Base-by-base conservation (phyloP, 2,329 filamentous ascomycete genomes). In the Penicillium sp. region DNA sequence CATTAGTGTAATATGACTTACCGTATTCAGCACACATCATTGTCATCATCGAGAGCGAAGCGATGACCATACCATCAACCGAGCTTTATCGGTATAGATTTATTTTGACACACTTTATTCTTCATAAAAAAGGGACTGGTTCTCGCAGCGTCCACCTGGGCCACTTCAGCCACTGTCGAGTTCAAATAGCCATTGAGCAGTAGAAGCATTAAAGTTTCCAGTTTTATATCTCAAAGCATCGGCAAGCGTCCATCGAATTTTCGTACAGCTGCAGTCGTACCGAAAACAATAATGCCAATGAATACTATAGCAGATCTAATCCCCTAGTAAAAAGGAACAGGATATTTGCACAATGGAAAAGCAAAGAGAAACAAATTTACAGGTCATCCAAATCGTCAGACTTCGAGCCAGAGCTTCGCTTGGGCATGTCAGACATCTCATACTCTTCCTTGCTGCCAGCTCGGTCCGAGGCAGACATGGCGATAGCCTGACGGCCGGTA, bases 401-500 rank as follows among this genome's bases (percentile, higher is more conserved):
- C 55, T 64, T 63, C 11, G 64, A 58, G 66, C 57, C 49, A 48
- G 65, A 58, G 65, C 57, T 51, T 45, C 59, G 55, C 65, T 73
- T 73, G 57, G 70, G 71, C 60, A 77, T 67, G 59, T 72, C 73
- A 37, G 74, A 77, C 72, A 89, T 87, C 73, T 89, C 89, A 69
- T 85, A 83, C 66, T 87, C 85, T 59, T 87, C 83, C 51, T 61
- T 64, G 40, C 53, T 65, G 49, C 72, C 56, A 74, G 76, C 58
- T 78, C 76, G 54, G 56, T 69, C 65, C 40, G 59, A 65, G 0
- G 82, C 78, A 8, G 86, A 85, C 87, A 97, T 91, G 25, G 88
- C 88, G 73, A 97, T 86, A 0, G 93, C 93, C 75, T 94, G 89
- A 52, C 92, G 83, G 3, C 92, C 93, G 11, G 89, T 90, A 69